A percentile compares a stretch with the other conserved stretches of the same genome.
phyloP scores from a whole-genome alignment of 192 early-diverging fungal species.

The Piromyces finnis region DNA sequence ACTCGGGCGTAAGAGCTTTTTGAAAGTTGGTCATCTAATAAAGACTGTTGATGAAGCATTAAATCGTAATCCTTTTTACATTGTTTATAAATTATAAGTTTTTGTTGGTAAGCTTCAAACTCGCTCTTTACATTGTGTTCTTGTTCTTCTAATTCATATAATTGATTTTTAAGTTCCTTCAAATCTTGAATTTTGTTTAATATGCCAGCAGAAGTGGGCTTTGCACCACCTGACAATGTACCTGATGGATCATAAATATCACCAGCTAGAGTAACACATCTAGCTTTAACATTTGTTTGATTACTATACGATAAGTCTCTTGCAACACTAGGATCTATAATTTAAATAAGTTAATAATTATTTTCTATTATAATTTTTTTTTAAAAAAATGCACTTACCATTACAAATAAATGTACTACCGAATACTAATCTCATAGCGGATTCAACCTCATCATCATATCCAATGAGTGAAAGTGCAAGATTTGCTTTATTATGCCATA shows the following conservation, averaged over 20 bases:
- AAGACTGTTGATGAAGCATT: slow-evolving; percentile 52
- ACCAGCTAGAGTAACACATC: slow-evolving; percentile 91
- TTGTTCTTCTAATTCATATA: slow-evolving; percentile 21
- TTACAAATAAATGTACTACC: slow-evolving; percentile 78
- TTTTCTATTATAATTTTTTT: no score
- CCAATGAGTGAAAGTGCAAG: slow-evolving; percentile 71
- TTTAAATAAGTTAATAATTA: no score
- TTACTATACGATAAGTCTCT: slow-evolving; percentile 80
- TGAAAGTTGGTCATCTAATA: slow-evolving; percentile 57
- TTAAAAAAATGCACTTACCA: slow-evolving; percentile 5
- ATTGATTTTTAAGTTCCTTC: slow-evolving; percentile 32
- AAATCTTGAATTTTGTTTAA: slow-evolving; percentile 58
- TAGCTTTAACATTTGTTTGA: slow-evolving; percentile 36
- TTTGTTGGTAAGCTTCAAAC: slow-evolving; percentile 29
- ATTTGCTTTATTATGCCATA: slow-evolving; percentile 79
- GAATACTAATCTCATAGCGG: slow-evolving; percentile 87
- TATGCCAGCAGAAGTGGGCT: slow-evolving; percentile 47
- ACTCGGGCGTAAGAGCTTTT: slow-evolving; percentile 19
- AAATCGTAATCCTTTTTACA: slow-evolving; percentile 48
- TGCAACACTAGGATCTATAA: slow-evolving; percentile 13
- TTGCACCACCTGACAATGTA: slow-evolving; percentile 80
- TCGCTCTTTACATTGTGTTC: slow-evolving; percentile 29
- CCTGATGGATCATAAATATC: slow-evolving; percentile 94
- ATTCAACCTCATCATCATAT: slow-evolving; percentile 56
- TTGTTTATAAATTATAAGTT: slow-evolving; percentile 32